Percentiles rank a stretch among this genome's conserved stretches.
These are phyloP conservation scores for Austropuccinia psidii DNA, from an alignment of 1,284 basidiomycete genomes.

Conservation along the genomic window DNA sequence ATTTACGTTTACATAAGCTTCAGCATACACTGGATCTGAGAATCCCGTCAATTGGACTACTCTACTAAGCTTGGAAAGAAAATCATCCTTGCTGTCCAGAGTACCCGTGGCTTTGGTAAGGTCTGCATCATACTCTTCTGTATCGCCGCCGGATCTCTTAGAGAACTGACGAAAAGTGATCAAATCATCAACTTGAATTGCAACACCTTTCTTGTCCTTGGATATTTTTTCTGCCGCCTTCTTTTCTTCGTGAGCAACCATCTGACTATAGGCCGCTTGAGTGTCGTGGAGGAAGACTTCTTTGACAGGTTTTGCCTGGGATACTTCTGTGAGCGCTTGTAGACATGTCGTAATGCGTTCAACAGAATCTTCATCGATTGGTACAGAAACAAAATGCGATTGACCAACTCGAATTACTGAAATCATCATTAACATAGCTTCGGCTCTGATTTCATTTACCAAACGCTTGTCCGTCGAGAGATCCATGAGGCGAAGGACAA, in stretches of 20 bases:
- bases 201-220: constrained; percentile 61
- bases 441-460: constrained; percentile 71
- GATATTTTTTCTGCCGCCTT: constrained; percentile 77
- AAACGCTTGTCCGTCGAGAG: constrained; percentile 56
- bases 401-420: constrained; percentile 94
- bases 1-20: constrained; percentile 96
- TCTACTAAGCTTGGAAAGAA: constrained; percentile 88
- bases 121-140: constrained; percentile 71
- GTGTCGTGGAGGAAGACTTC: constrained; percentile 90
- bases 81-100: constrained; percentile 74
- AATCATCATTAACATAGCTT: constrained; percentile 97
- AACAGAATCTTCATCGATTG: constrained; percentile 95
- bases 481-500: constrained; percentile 73
- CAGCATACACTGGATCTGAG: constrained; percentile 96
- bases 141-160: constrained; percentile 72
- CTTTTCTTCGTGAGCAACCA: constrained; percentile 86
- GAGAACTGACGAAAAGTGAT: constrained; percentile 89
- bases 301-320: constrained; percentile 58
- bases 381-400: constrained; percentile 82
- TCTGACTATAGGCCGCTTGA: constrained; percentile 84
- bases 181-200: constrained; percentile 85
- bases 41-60: constrained; percentile 97
- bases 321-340: constrained; percentile 69
- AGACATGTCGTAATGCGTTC: constrained; percentile 97
- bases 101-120: constrained; percentile 82